phyloP scores from a whole-genome alignment of 1,284 basidiomycete species.

The Ceratobasidium sp. region DNA sequence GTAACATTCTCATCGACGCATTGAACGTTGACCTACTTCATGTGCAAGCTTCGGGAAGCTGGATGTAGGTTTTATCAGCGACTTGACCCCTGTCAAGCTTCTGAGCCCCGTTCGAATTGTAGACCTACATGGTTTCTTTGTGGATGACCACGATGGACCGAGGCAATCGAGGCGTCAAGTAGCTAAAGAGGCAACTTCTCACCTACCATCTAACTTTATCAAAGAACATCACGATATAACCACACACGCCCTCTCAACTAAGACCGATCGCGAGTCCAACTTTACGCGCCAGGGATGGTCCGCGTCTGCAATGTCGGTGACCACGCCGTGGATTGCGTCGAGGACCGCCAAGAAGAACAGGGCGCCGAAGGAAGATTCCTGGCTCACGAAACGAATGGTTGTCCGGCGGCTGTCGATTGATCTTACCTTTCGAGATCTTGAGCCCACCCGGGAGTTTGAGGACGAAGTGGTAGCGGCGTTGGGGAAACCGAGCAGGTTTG shows the following conservation, averaged over 20 bases:
- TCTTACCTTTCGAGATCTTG: conserved; percentile 1
- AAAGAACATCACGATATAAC: background rate
- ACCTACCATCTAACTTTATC: background rate
- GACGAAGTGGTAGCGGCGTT: conserved; percentile 4
- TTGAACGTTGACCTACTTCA: no score
- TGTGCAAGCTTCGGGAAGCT: background rate
- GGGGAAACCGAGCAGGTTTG: background rate
- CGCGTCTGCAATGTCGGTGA: background rate
- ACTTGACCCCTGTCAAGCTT: background rate
- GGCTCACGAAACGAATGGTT: conserved; percentile 25
- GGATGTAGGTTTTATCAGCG: background rate
- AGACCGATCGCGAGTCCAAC: conserved; percentile 13
- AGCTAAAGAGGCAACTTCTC: background rate
- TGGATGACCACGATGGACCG: conserved; percentile 23
- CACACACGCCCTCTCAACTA: background rate
- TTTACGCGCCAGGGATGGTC: conserved; percentile 36
- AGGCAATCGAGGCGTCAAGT: background rate
- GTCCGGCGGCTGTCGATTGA: conserved; percentile 3
- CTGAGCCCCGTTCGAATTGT: background rate
- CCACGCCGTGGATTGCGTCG: conserved; percentile 9
- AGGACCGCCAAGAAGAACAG: background rate
- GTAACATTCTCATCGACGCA: background rate
- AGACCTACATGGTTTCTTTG: conserved; percentile 15
- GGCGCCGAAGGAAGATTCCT: background rate
- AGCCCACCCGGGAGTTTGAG: background rate